Conservation (phyloP, 1,284 basidiomycete species). For the Sporisorium scitamineum region DNA sequence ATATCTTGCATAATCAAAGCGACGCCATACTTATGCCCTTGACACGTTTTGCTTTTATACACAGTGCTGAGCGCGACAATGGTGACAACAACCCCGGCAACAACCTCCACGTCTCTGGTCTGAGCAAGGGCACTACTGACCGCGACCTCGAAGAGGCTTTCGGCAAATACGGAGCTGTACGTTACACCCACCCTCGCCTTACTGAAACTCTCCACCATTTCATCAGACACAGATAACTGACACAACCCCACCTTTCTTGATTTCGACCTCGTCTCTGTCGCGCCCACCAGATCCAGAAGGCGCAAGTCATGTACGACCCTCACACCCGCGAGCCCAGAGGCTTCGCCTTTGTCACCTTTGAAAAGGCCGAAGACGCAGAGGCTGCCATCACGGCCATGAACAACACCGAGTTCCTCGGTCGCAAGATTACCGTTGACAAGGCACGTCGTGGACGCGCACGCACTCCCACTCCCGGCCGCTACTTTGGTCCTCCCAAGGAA, state of each 20-base stretch:
- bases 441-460: slow-evolving; percentile 92
- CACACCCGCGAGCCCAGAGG: slow-evolving; percentile 95
- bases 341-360: slow-evolving; percentile 98
- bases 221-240: slow-evolving; percentile 4
- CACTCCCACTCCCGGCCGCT: slow-evolving; percentile 93
- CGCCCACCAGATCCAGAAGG: slow-evolving; percentile 73
- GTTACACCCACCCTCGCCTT: too few species aligned
- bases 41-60: neutral
- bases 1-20: neutral
- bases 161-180: slow-evolving; percentile 86
- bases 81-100: slow-evolving; percentile 84
- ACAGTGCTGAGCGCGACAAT: slow-evolving; percentile 66
- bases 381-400: slow-evolving; percentile 86
- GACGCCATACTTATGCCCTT: neutral
- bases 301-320: slow-evolving; percentile 95
- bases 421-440: slow-evolving; percentile 87
- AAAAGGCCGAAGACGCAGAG: slow-evolving; percentile 85
- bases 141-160: slow-evolving; percentile 89
- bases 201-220: too few species aligned
- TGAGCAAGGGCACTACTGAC: slow-evolving; percentile 83
- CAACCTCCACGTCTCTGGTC: slow-evolving; percentile 93
- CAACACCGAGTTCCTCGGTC: slow-evolving; percentile 85
- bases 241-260: neutral
- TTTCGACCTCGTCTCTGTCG: neutral
- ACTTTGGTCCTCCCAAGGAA: slow-evolving; percentile 90